Conservation (phyloP, 331 rosid genomes). For the Erythrophleum ivorense region DNA sequence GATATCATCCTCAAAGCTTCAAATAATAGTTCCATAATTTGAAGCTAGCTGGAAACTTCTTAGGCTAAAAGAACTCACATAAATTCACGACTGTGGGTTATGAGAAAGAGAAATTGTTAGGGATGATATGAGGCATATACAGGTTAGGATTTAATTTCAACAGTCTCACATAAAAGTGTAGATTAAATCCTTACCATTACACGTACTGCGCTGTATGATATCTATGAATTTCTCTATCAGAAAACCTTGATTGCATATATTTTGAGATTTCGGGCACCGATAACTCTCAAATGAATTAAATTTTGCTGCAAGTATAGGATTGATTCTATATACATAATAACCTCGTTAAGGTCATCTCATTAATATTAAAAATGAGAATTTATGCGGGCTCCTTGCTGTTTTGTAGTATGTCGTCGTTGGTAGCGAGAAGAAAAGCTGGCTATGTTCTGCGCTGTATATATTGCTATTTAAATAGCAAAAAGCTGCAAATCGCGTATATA, state of each 20-base stretch:
- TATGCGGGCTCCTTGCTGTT: not conserved
- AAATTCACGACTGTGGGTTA: no score
- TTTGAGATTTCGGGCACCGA: not conserved
- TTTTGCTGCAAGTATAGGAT: not conserved
- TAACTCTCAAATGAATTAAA: not conserved
- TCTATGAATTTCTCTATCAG: not conserved
- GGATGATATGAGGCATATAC: not conserved
- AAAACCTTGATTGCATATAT: not conserved
- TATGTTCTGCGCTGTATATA: not conserved
- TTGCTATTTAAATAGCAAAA: constrained; percentile 9
- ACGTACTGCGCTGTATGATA: no score
- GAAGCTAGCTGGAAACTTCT: not conserved
- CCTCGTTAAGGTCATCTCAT: not conserved
- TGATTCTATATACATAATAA: not conserved
- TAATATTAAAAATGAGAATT: not conserved
- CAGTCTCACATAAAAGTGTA: not conserved
- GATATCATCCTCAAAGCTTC: not conserved
- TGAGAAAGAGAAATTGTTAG: not conserved
- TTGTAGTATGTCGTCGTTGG: not conserved
- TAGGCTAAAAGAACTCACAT: not conserved
- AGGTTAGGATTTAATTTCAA: not conserved
- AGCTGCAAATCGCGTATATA: not conserved
- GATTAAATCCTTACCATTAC: not conserved
- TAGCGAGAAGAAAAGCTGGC: not conserved
- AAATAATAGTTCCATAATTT: not conserved